A percentile compares a stretch with the other conserved stretches of the same genome.
Conservation (phyloP, 371 early-diverging fungal species). For the Haplosporangium sp. region DNA sequence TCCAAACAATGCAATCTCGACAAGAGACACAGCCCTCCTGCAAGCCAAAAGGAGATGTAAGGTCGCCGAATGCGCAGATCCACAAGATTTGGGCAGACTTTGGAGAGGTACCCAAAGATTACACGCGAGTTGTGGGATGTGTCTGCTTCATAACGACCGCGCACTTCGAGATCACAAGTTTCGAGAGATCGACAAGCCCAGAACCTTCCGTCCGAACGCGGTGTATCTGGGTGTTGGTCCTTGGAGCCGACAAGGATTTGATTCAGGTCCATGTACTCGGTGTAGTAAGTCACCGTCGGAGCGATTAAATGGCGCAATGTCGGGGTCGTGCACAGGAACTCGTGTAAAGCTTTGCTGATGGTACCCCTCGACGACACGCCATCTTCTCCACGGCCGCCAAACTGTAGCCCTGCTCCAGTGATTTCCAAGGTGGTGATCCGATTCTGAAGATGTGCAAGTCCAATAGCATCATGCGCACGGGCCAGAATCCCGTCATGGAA, state of each 20-base stretch:
- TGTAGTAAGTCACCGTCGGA: slow-evolving; percentile 20
- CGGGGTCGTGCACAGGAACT: slow-evolving; percentile 25
- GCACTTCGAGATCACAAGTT: slow-evolving; percentile 20
- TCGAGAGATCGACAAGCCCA: slow-evolving; percentile 21
- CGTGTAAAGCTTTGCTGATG: slow-evolving; percentile 17
- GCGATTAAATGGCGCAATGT: slow-evolving; percentile 23
- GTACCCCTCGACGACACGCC: slow-evolving; percentile 15
- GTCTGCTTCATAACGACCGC: slow-evolving; percentile 11
- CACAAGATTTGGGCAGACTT: slow-evolving; percentile 12
- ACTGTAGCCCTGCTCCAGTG: slow-evolving; percentile 4
- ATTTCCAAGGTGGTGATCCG: slow-evolving; percentile 24
- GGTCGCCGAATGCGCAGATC: slow-evolving; percentile 26
- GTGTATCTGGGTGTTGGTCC: slow-evolving; percentile 20
- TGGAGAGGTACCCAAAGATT: slow-evolving; percentile 24
- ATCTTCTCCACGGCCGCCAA: slow-evolving; percentile 1
- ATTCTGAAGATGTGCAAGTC: neutral
- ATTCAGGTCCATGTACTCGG: slow-evolving; percentile 36
- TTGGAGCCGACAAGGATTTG: slow-evolving; percentile 16
- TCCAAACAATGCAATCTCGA: slow-evolving; percentile 18
- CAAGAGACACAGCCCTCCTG: slow-evolving; percentile 20
- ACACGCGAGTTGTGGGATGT: slow-evolving; percentile 22
- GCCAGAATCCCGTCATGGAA: slow-evolving; percentile 2
- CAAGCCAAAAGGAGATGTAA: slow-evolving; percentile 14
- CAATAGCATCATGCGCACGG: too few relatives aligned
- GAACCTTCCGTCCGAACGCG: slow-evolving; percentile 18